Evolutionary conservation across 2,329 filamentous ascomycete species (phyloP).

Genomic region (Botrytis sinoallii): DNA sequence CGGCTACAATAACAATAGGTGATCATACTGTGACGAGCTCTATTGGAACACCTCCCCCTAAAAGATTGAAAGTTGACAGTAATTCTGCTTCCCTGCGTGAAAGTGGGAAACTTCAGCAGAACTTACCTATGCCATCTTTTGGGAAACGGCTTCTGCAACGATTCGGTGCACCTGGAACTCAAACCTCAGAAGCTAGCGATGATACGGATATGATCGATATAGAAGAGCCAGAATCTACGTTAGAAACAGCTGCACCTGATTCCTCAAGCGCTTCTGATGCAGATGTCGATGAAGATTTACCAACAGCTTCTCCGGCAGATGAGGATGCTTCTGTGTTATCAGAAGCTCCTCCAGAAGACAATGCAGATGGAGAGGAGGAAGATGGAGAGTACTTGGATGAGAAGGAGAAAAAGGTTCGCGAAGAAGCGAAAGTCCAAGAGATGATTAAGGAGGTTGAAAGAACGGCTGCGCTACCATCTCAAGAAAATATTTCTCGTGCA

Average conservation of each 20-base stretch:
- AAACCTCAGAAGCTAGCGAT: constrained; percentile 18
- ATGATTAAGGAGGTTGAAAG: constrained; percentile 37
- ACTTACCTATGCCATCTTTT: constrained; percentile 30
- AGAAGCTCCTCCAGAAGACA: not conserved
- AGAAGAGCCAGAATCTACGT: constrained; percentile 19
- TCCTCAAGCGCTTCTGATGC: constrained; percentile 16
- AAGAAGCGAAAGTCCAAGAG: constrained; percentile 37
- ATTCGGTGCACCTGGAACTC: constrained; percentile 34
- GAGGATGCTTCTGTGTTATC: constrained; percentile 10
- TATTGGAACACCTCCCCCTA: constrained; percentile 33
- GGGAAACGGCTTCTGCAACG: constrained; percentile 34
- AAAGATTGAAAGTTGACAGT: constrained; percentile 27
- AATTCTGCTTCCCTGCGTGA: constrained; percentile 14
- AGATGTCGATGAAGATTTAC: constrained; percentile 18
- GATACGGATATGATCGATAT: constrained; percentile 32
- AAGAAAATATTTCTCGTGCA: constrained; percentile 33
- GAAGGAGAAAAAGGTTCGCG: constrained; percentile 34
- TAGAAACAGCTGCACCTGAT: constrained; percentile 24
- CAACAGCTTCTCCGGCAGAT: constrained; percentile 20
- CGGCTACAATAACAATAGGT: constrained; percentile 39
- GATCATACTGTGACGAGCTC: constrained; percentile 36
- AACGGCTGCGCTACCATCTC: constrained; percentile 27
- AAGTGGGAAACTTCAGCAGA: not conserved
- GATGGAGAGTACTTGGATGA: constrained; percentile 35
- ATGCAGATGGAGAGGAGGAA: constrained; percentile 19